Evolutionary conservation across 2,329 filamentous ascomycete species (phyloP).

Genomic region (Chalaropsis ovoidea): DNA sequence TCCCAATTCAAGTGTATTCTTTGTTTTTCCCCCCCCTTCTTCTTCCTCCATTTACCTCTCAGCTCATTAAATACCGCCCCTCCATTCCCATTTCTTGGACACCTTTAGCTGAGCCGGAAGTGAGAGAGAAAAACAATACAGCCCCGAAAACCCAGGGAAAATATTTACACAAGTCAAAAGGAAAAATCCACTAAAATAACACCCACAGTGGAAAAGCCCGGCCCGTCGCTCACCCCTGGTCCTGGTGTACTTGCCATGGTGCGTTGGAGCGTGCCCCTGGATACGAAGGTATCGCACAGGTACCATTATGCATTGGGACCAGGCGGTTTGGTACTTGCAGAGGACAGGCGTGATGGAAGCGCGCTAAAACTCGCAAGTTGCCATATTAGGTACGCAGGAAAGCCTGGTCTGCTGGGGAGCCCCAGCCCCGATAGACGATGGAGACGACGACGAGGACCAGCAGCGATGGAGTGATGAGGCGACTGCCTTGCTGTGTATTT

Average conservation of each 20-base stretch:
- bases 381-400: slow-evolving; percentile 5
- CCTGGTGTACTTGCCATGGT: neutral
- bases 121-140: neutral
- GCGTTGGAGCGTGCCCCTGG: slow-evolving; percentile 7
- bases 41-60: no score
- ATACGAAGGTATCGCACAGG: slow-evolving; percentile 6
- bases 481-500: neutral
- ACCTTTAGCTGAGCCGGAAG: no score
- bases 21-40: no score
- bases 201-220: neutral
- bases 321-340: neutral
- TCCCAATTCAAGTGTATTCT: no score
- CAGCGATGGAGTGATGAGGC: neutral
- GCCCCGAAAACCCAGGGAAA: neutral
- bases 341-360: neutral
- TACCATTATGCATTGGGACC: neutral
- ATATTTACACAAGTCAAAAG: neutral
- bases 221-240: neutral
- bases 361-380: slow-evolving; percentile 4
- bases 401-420: slow-evolving; percentile 1
- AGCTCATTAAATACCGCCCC: no score
- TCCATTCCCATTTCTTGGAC: no score
- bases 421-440: slow-evolving; percentile 3
- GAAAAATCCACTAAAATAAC: slow-evolving; percentile 1
- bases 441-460: neutral